Evolutionary conservation across 768 basidiomycete genomes (phyloP).

Genomic region (Boletus huronensis): DNA sequence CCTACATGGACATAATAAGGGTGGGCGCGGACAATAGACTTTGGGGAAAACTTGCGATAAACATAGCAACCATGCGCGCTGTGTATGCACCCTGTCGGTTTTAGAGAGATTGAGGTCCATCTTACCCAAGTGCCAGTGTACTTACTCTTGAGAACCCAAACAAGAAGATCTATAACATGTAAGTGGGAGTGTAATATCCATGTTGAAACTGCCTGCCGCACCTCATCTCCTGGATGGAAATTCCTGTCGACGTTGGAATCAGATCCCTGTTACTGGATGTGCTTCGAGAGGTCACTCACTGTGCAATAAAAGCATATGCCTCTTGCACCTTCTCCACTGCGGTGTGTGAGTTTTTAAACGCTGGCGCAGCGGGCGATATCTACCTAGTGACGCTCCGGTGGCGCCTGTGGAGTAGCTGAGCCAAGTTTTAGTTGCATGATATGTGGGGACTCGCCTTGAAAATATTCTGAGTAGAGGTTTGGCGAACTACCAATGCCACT

Average conservation of each 20-base stretch:
- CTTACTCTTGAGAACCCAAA: conserved; percentile 74
- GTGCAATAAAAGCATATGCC: conserved; percentile 76
- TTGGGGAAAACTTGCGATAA: conserved; percentile 32
- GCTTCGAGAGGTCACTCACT: conserved; percentile 43
- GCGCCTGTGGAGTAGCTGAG: conserved; percentile 42
- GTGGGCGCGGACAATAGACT: neutral
- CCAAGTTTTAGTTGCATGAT: neutral
- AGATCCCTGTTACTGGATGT: neutral
- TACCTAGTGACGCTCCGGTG: conserved; percentile 63
- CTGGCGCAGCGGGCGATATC: neutral
- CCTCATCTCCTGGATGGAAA: conserved; percentile 70
- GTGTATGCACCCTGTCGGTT: conserved; percentile 65
- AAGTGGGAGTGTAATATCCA: neutral
- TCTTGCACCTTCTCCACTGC: conserved; percentile 73
- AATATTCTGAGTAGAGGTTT: conserved; percentile 54
- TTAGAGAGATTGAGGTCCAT: conserved; percentile 2
- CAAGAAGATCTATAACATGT: conserved; percentile 56
- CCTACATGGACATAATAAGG: conserved; percentile 36
- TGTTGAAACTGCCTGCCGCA: conserved; percentile 19
- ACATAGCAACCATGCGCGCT: conserved; percentile 67
- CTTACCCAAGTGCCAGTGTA: neutral
- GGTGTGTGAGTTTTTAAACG: conserved; percentile 1
- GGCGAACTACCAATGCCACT: conserved; percentile 57
- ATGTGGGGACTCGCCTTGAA: conserved; percentile 48
- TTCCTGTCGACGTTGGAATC: conserved; percentile 44